Base-by-base conservation (phyloP, 208 protist genomes). In the Acanthamoeba quina region DNA sequence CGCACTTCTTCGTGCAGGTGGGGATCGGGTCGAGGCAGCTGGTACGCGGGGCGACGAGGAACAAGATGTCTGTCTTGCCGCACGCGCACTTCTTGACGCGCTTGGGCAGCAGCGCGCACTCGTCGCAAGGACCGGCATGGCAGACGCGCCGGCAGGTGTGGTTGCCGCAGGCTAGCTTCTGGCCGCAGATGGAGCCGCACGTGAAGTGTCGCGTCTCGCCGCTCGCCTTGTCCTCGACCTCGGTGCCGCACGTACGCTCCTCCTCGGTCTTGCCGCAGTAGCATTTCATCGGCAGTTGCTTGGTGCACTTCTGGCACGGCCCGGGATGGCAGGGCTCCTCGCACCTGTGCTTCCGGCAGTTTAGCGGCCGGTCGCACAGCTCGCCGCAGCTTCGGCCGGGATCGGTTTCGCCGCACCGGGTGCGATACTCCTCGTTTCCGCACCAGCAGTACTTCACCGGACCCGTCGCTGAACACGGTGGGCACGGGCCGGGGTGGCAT, bases 271-370 rank as follows among this genome's bases (percentile, higher is more conserved):
- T 96, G 31, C 98, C 98, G 94, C 98, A 99, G 96, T 97, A 98
- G 95, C 98, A 99, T 29, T 70, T 95, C 93, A 97, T 94, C 6
- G 97, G 62, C 19, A 92, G 62, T 58, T 96, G 58, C 26, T 98
- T 96, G 41, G 93, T 93, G 94, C 98, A 99, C 29, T 98, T 94
- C 2, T 96, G 82, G 95, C 98, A 99, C 0, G 95, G 82, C 3
- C 98, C 98, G 26, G 97, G 95, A 92, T 99, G 98, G 94, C 98
- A 99, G 54, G 92, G 78, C 26, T 95, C 96, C 5, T 54, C 58
- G 80, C 96, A 97, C 10, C 24, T 52, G 95, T 99, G 98, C 31
- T 82, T 92, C 1, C 90, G 49, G 83, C 96, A 97, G 3, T 37
- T 41, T 31, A 97, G 80, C 60, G 74, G 64, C 54, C 94, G 62